Conservation (phyloP, 2,329 filamentous ascomycete genomes). For the Ilyonectria mors-panacis region DNA sequence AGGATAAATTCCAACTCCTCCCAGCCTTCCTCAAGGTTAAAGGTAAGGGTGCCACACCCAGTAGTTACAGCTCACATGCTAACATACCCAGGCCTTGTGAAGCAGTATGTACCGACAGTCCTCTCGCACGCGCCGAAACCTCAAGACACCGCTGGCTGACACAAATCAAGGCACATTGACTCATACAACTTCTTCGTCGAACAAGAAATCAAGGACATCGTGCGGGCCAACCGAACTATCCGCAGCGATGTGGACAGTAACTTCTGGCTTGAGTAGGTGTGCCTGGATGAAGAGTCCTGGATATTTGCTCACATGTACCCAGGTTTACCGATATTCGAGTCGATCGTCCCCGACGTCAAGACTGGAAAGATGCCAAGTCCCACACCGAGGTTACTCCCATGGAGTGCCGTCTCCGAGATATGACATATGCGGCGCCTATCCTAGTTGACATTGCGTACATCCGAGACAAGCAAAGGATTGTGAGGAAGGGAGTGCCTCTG, state of each 20-base stretch:
- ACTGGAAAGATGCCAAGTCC: slow-evolving; percentile 79
- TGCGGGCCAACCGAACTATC: slow-evolving; percentile 90
- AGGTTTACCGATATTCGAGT: slow-evolving; percentile 90
- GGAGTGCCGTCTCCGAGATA: slow-evolving; percentile 95
- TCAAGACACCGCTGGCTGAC: slow-evolving; percentile 30
- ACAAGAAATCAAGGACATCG: slow-evolving; percentile 96
- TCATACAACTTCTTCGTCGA: slow-evolving; percentile 99
- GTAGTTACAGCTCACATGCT: slow-evolving; percentile 34
- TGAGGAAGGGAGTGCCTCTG: slow-evolving; percentile 83
- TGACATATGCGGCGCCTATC: slow-evolving; percentile 98
- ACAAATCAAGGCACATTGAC: slow-evolving; percentile 79
- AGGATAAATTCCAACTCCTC: slow-evolving; percentile 97
- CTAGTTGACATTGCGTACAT: slow-evolving; percentile 93
- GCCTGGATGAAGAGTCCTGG: slow-evolving; percentile 34
- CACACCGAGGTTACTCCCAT: slow-evolving; percentile 89
- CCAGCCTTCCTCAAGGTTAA: slow-evolving; percentile 99
- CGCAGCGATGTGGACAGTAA: slow-evolving; percentile 93
- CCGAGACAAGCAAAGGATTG: slow-evolving; percentile 82
- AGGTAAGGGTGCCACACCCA: slow-evolving; percentile 61
- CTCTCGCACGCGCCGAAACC: neutral
- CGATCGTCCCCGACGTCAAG: slow-evolving; percentile 83
- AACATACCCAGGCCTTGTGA: slow-evolving; percentile 76
- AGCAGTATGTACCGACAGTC: slow-evolving; percentile 72
- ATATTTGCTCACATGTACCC: slow-evolving; percentile 39
- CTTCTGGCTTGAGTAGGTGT: slow-evolving; percentile 83